Evolutionary conservation across 2,329 filamentous ascomycete genomes (phyloP).

Genomic region (Raffaelea arxii): DNA sequence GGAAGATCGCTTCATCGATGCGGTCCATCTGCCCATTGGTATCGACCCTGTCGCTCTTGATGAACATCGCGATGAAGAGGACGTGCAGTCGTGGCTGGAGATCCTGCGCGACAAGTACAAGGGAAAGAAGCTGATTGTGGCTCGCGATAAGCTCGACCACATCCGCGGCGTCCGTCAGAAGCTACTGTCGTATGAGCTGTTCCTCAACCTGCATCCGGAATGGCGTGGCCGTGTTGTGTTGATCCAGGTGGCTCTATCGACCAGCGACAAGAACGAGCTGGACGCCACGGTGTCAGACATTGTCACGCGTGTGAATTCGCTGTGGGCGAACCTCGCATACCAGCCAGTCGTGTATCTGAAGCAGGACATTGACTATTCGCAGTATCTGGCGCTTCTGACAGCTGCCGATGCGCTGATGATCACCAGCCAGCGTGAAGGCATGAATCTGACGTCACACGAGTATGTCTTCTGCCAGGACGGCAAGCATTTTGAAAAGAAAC

Average conservation of each 20-base stretch:
- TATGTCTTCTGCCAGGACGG: slow-evolving; percentile 92
- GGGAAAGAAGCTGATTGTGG: slow-evolving; percentile 84
- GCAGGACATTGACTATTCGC: slow-evolving; percentile 85
- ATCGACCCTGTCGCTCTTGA: slow-evolving; percentile 75
- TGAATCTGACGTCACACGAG: slow-evolving; percentile 94
- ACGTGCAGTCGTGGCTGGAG: slow-evolving; percentile 69
- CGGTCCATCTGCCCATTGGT: slow-evolving; percentile 76
- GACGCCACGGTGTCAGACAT: slow-evolving; percentile 88
- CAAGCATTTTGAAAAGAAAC: slow-evolving; percentile 60
- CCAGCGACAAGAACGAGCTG: slow-evolving; percentile 77
- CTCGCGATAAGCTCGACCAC: slow-evolving; percentile 86
- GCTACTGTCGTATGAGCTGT: slow-evolving; percentile 82
- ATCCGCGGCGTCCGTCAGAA: slow-evolving; percentile 91
- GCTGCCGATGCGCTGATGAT: slow-evolving; percentile 91
- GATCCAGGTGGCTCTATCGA: slow-evolving; percentile 88
- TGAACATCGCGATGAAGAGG: slow-evolving; percentile 57
- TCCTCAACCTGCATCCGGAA: slow-evolving; percentile 86
- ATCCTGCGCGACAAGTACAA: slow-evolving; percentile 76
- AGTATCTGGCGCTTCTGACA: slow-evolving; percentile 85
- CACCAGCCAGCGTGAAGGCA: slow-evolving; percentile 88
- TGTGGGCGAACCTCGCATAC: slow-evolving; percentile 82
- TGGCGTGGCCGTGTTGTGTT: slow-evolving; percentile 83
- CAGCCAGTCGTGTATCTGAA: slow-evolving; percentile 90
- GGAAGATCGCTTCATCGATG: slow-evolving; percentile 88
- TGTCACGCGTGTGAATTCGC: slow-evolving; percentile 86